phyloP scores from a whole-genome alignment of 768 basidiomycete species.

The Epithele typhae region DNA sequence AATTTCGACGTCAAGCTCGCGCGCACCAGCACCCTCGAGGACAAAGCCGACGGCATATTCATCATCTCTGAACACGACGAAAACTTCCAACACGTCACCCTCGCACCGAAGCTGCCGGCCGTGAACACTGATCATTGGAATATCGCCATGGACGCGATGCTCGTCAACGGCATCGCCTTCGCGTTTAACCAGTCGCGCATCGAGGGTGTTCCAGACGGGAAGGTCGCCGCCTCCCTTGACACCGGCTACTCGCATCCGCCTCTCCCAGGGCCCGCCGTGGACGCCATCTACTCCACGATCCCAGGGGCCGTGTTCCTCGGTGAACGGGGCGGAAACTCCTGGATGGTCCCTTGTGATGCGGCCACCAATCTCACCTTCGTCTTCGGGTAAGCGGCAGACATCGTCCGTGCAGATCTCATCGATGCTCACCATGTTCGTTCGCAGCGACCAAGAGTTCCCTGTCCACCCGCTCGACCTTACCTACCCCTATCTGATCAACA shows the following conservation, averaged over 20 bases:
- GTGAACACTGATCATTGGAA: constrained; percentile 26
- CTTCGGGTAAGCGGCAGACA: constrained; percentile 21
- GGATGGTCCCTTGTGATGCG: constrained; percentile 29
- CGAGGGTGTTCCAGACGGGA: constrained; percentile 15
- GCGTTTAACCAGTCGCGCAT: constrained; percentile 36
- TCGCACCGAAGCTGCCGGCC: constrained; percentile 35
- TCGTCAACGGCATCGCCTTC: constrained; percentile 50
- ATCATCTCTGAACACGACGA: constrained; percentile 23
- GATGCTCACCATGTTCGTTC: not conserved
- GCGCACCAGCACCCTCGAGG: constrained; percentile 18
- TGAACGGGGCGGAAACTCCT: constrained; percentile 18
- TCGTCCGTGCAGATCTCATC: too few relatives aligned
- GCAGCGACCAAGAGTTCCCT: constrained; percentile 35
- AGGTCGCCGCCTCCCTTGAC: constrained; percentile 25
- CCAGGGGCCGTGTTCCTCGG: constrained; percentile 24
- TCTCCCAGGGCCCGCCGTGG: constrained; percentile 21
- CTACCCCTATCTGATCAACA: constrained; percentile 17
- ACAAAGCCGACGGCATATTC: constrained; percentile 22
- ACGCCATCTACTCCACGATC: constrained; percentile 29
- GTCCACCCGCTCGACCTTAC: constrained; percentile 33
- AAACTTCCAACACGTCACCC: constrained; percentile 14
- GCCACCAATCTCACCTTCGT: constrained; percentile 25
- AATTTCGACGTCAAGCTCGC: constrained; percentile 25
- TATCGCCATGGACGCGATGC: constrained; percentile 29
- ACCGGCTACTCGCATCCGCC: constrained; percentile 27